These are phyloP conservation scores for Trypanosoma avium DNA, from an alignment of 208 protist genomes.

Conservation along the genomic window DNA sequence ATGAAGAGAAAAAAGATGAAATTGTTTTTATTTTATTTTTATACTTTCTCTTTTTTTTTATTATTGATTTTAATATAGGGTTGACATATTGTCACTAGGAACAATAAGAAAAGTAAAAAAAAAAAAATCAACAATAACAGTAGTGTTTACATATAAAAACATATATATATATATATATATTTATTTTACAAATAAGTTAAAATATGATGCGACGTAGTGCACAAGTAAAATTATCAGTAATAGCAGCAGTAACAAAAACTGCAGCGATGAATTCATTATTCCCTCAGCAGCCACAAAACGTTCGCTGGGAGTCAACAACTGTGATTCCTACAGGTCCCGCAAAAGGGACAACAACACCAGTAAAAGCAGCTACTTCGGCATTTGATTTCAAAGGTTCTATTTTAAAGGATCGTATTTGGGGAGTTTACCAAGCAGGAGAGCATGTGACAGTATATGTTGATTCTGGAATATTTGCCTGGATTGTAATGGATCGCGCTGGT, in stretches of 20 bases:
- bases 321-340: conserved; percentile 1
- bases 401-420: conserved; percentile 45
- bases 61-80: neutral
- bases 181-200: neutral
- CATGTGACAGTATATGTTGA: conserved; percentile 80
- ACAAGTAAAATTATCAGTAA: neutral
- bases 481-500: conserved; percentile 80
- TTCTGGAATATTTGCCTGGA: conserved; percentile 68
- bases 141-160: no score
- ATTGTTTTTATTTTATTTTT: no score
- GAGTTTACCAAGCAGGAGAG: conserved; percentile 46
- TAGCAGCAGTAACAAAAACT: conserved; percentile 5
- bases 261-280: no score
- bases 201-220: conserved; percentile 40
- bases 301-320: conserved; percentile 7
- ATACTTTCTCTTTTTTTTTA: conserved; percentile 1
- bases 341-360: neutral
- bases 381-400: conserved; percentile 51
- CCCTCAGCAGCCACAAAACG: neutral
- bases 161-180: conserved; percentile 10
- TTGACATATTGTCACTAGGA: no score
- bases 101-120: neutral
- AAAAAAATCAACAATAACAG: no score
- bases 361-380: neutral
- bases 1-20: no score